Conservation (phyloP, 768 basidiomycete genomes). For the Saitozyma sp. region DNA sequence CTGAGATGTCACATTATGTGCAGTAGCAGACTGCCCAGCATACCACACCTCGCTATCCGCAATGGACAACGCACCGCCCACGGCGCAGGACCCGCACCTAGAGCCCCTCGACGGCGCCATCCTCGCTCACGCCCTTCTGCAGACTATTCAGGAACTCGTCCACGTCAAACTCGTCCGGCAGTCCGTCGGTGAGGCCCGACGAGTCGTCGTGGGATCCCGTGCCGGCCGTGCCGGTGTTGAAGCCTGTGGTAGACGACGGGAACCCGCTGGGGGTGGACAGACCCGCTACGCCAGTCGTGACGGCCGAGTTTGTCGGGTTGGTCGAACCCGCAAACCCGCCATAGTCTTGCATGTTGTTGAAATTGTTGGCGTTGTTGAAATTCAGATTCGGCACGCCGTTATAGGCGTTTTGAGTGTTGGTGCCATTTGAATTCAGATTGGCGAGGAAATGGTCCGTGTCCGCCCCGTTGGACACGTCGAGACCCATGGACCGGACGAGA, state of each 20-base stretch:
- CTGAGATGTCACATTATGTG: too few species aligned
- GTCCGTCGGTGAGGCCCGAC: not conserved
- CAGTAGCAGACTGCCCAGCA: too few species aligned
- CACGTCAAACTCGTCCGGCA: slow-evolving; percentile 37
- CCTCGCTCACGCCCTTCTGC: slow-evolving; percentile 1
- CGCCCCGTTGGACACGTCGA: slow-evolving; percentile 57
- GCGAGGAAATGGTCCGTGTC: not conserved
- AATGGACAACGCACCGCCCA: too few species aligned
- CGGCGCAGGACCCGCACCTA: too few species aligned
- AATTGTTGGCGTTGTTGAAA: too few species aligned
- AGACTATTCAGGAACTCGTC: slow-evolving; percentile 35
- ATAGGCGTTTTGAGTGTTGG: too few species aligned
- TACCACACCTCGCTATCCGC: too few species aligned
- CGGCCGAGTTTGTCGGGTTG: too few species aligned
- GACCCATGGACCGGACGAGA: slow-evolving; percentile 69
- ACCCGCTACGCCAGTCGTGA: not conserved
- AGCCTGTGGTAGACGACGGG: not conserved
- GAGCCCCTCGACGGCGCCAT: not conserved
- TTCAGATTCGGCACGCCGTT: too few species aligned
- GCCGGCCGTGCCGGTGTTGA: not conserved
- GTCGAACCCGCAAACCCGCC: too few species aligned
- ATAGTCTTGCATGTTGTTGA: too few species aligned
- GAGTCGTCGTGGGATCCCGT: slow-evolving; percentile 5
- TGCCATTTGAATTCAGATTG: too few species aligned
- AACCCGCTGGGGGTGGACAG: not conserved